A percentile compares a stretch with the other conserved stretches of the same genome.
Evolutionary conservation across 1,284 basidiomycete species (phyloP).

Genomic region (Ustilago xerochloae): DNA sequence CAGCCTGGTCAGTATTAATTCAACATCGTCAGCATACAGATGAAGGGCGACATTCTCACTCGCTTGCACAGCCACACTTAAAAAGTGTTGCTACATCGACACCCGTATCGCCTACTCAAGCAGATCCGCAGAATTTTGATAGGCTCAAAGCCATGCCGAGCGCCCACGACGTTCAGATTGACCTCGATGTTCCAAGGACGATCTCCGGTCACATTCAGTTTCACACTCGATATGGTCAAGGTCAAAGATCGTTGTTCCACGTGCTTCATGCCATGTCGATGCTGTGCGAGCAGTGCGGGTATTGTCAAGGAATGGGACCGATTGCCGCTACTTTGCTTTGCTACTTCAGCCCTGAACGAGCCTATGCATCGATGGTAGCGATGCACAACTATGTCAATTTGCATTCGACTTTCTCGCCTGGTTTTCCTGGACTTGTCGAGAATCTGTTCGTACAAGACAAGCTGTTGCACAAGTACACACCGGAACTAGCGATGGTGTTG

Average conservation of each 20-base stretch:
- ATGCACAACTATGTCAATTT: slow-evolving; percentile 81
- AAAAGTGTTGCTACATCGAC: background rate
- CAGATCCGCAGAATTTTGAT: slow-evolving; percentile 4
- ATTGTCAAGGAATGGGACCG: slow-evolving; percentile 99
- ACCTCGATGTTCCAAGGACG: slow-evolving; percentile 95
- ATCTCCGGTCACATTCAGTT: slow-evolving; percentile 95
- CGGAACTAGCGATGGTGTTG: slow-evolving; percentile 85
- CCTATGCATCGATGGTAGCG: slow-evolving; percentile 83
- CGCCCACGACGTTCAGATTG: slow-evolving; percentile 94
- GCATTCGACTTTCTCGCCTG: slow-evolving; percentile 89
- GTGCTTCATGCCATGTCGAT: slow-evolving; percentile 92
- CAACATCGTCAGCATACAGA: slow-evolving; percentile 68
- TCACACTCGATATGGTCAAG: slow-evolving; percentile 92
- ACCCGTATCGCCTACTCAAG: slow-evolving; percentile 2
- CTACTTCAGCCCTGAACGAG: slow-evolving; percentile 78
- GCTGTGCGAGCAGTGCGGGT: slow-evolving; percentile 86
- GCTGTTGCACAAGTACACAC: slow-evolving; percentile 84
- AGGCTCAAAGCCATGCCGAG: slow-evolving; percentile 72
- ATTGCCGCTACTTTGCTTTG: slow-evolving; percentile 93
- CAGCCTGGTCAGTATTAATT: slow-evolving; percentile 85
- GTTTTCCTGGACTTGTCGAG: slow-evolving; percentile 94
- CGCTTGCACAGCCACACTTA: slow-evolving; percentile 25
- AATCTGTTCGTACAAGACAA: slow-evolving; percentile 93
- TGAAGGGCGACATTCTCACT: slow-evolving; percentile 70
- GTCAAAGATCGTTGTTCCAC: slow-evolving; percentile 76